phyloP scores from a whole-genome alignment of 805 yeast species.

The Pichia cephalocereana region DNA sequence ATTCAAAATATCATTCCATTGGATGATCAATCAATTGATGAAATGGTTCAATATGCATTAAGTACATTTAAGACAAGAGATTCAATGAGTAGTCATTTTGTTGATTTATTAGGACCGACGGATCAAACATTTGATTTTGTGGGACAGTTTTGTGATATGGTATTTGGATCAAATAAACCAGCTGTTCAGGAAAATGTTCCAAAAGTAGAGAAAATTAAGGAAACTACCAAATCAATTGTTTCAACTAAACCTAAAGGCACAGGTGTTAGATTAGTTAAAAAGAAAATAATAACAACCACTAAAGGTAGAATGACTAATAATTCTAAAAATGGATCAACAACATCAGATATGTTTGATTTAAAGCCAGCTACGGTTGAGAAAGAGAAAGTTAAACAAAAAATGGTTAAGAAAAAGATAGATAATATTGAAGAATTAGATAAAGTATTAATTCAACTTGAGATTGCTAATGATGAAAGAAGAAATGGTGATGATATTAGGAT shows the following conservation, averaged over 20 bases:
- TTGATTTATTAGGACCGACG: slow-evolving; percentile 48
- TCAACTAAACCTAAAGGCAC: slow-evolving; percentile 7
- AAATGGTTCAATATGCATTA: slow-evolving; percentile 46
- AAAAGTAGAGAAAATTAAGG: neutral
- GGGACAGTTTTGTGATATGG: slow-evolving; percentile 32
- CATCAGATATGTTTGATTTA: slow-evolving; percentile 37
- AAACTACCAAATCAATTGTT: slow-evolving; percentile 1
- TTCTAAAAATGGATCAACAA: slow-evolving; percentile 27
- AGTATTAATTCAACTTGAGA: slow-evolving; percentile 37
- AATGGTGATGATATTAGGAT: slow-evolving; percentile 11
- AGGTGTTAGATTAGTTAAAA: slow-evolving; percentile 4
- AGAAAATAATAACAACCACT: neutral
- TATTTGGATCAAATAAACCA: slow-evolving; percentile 19
- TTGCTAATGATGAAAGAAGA: slow-evolving; percentile 10
- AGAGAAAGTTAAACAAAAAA: slow-evolving; percentile 16
- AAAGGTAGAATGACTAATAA: slow-evolving; percentile 12
- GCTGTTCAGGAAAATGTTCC: neutral
- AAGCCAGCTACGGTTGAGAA: slow-evolving; percentile 21
- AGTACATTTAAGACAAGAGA: slow-evolving; percentile 34
- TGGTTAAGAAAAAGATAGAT: slow-evolving; percentile 38
- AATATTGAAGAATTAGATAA: slow-evolving; percentile 41
- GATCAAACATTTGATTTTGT: slow-evolving; percentile 43
- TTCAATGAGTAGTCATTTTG: slow-evolving; percentile 42
- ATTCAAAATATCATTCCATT: slow-evolving; percentile 39
- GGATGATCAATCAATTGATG: slow-evolving; percentile 45